Evolutionary conservation across 2,329 filamentous ascomycete genomes (phyloP).

Genomic region (Neofusicoccum umdonicola): DNA sequence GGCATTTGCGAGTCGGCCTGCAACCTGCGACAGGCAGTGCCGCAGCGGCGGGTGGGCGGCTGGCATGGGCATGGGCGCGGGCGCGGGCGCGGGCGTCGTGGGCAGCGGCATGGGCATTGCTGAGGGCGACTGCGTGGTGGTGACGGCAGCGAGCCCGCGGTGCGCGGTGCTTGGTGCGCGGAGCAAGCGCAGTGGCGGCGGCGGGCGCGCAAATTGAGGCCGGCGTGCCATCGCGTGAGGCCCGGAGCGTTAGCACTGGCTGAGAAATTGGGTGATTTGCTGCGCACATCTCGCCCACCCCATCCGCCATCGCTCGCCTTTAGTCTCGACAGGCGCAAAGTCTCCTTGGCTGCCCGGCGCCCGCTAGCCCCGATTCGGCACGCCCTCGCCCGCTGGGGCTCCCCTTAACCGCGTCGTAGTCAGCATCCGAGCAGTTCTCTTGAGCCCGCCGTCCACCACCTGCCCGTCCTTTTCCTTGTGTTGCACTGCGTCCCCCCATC

Average conservation of each 20-base stretch:
- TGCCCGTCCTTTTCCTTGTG: slow-evolving; percentile 15
- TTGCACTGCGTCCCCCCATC: slow-evolving; percentile 17
- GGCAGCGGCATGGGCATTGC: too few relatives aligned
- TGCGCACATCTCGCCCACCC: slow-evolving; percentile 13
- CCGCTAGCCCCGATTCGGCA: slow-evolving; percentile 13
- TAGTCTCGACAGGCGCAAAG: slow-evolving; percentile 15
- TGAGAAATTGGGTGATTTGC: slow-evolving; percentile 15
- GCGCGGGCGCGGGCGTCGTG: too few relatives aligned
- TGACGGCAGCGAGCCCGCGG: too few relatives aligned
- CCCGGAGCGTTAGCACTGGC: slow-evolving; percentile 14
- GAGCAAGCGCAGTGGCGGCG: background rate
- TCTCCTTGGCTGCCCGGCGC: slow-evolving; percentile 9
- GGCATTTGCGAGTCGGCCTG: background rate
- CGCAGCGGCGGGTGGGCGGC: background rate
- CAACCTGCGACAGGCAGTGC: slow-evolving; percentile 9
- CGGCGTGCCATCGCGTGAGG: slow-evolving; percentile 14
- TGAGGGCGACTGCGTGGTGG: too few relatives aligned
- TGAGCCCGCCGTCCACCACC: slow-evolving; percentile 16
- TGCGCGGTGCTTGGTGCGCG: background rate
- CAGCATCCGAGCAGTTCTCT: slow-evolving; percentile 16
- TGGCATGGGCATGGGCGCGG: too few relatives aligned
- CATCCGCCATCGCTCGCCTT: slow-evolving; percentile 14
- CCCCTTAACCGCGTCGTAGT: slow-evolving; percentile 16
- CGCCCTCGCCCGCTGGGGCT: slow-evolving; percentile 1
- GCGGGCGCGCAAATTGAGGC: slow-evolving; percentile 15